Conservation (phyloP, 2,329 filamentous ascomycete species). For the Rhinocladiella similis region DNA sequence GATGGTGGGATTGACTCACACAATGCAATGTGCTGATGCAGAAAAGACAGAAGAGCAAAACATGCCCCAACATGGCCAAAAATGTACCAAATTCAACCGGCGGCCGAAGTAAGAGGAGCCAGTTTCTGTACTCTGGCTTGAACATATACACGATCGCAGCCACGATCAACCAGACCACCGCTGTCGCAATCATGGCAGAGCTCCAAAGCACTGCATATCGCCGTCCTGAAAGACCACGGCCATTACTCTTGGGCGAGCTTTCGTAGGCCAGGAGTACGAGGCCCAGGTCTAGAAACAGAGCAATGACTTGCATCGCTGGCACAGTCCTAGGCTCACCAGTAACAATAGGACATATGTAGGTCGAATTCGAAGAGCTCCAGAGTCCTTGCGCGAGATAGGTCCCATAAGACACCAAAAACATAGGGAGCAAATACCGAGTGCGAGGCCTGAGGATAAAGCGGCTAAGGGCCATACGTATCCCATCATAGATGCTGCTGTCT, state of each 20-base stretch:
- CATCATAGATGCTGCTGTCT: conserved; percentile 20
- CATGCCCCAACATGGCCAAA: conserved; percentile 40
- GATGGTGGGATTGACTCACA: conserved; percentile 35
- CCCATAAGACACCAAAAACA: conserved; percentile 40
- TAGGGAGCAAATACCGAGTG: conserved; percentile 40
- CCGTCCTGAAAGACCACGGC: conserved; percentile 14
- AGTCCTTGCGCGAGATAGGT: conserved; percentile 40
- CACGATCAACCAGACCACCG: conserved; percentile 38
- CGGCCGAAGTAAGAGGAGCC: conserved; percentile 39
- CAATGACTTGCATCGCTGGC: conserved; percentile 40
- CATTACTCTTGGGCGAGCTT: conserved; percentile 12
- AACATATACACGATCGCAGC: conserved; percentile 37
- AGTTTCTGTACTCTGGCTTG: conserved; percentile 39
- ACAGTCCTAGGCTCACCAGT: conserved; percentile 37
- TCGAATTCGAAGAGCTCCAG: conserved; percentile 41
- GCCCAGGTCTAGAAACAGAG: conserved; percentile 42
- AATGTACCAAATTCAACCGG: conserved; percentile 33
- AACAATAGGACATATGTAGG: conserved; percentile 50
- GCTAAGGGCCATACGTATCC: conserved; percentile 25
- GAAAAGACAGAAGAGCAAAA: conserved; percentile 36
- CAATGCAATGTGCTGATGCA: conserved; percentile 40
- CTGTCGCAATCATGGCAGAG: conserved; percentile 26
- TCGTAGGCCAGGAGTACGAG: conserved; percentile 37
- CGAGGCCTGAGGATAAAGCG: conserved; percentile 35
- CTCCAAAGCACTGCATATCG: conserved; percentile 25